Evolutionary conservation across 1,139 yeast genomes (phyloP), one percentile per base, ranked within the genome.

Genomic region (Lipomyces yarrowii): DNA sequence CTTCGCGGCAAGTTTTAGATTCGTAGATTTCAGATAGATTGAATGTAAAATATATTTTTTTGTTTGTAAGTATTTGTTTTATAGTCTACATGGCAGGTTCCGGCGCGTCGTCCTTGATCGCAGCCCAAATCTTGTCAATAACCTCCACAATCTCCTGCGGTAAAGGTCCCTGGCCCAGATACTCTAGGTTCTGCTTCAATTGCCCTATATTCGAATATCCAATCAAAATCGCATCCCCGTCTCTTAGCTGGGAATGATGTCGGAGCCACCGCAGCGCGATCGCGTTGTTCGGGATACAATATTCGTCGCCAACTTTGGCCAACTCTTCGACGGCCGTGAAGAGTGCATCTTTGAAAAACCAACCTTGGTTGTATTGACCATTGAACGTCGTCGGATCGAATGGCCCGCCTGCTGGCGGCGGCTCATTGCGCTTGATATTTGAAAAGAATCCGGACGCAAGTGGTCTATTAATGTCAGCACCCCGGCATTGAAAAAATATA

Each of bases 1-100:
- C 71, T 88, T 59, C 77, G 77, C 55, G 94, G 93, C 32, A 91
- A 91, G 78, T 83, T 90, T 71, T 90, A 80, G 57, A 37, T 39
- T 11, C 11, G 30, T 5, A 21, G 18, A 52, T 10, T 10, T 11
- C 10, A 15, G 13, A 32, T 57, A 57, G 57, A 18, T 55, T 48
- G 21, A 48, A 48, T 48, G 53, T 26, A 26, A 3, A 26, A 26
- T 26, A 26, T 26, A 1, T 3, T 3, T 2, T 26, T 26, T 26
- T 26, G 30, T n/a, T n/a, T n/a, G n/a, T n/a, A n/a, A n/a, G n/a
- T n/a, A n/a, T n/a, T n/a, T n/a, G n/a, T n/a, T n/a, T n/a, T n/a
- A n/a, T 26, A 26, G 2, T 26, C 15, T 59, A 59, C 59, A 59
- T 33, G 7, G 51, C 39, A 3, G 42, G 35, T 53, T 59, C n/a